Evolutionary conservation across 83 land plant species (phyloP).

Genomic region (Isoetes engelmannii): DNA sequence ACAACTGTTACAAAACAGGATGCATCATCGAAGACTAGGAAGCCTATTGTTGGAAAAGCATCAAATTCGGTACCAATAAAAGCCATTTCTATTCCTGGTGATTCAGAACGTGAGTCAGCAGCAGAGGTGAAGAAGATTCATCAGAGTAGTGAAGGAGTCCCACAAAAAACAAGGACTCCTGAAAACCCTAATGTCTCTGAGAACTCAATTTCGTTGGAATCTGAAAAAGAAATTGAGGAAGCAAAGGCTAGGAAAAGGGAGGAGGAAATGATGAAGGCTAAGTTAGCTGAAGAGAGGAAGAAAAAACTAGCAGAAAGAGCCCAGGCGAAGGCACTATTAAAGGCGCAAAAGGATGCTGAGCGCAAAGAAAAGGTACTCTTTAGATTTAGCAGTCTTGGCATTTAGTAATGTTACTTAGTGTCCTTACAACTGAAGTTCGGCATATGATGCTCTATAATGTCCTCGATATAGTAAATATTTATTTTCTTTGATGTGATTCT

Average conservation of each 20-base stretch:
- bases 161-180: no score
- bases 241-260: conserved; percentile 42
- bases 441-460: background rate
- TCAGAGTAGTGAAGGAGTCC: no score
- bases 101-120: no score
- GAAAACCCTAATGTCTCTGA: no score
- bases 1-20: no score
- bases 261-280: conserved; percentile 67
- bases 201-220: background rate
- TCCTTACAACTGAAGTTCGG: background rate
- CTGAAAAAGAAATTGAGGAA: conserved; percentile 47
- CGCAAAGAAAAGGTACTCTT: conserved; percentile 46
- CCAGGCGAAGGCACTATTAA: conserved; percentile 52
- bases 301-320: conserved; percentile 63
- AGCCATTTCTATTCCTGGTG: no score
- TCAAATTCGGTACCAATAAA: no score
- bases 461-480: background rate
- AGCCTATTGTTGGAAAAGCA: no score
- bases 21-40: no score
- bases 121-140: no score
- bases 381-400: background rate
- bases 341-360: conserved; percentile 82
- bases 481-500: background rate
- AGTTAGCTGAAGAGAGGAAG: conserved; percentile 82
- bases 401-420: background rate